Evolutionary conservation across 805 yeast genomes (phyloP), one percentile per base, ranked within the genome.

Genomic region (Candida montana): DNA sequence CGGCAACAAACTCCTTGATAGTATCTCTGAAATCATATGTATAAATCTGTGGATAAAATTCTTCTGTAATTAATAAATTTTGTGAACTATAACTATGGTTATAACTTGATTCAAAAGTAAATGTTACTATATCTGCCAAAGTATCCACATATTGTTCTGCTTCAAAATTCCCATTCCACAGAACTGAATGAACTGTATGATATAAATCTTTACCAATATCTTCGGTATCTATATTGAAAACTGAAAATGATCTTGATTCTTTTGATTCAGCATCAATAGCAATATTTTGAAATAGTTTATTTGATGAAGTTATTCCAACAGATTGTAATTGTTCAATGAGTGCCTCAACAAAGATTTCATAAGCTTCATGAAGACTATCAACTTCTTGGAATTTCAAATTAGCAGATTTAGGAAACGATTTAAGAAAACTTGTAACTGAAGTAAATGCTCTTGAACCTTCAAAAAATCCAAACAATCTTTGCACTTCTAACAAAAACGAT

Each of bases 31-130:
- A 57, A 15, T 62, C 61, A 12, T 51, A 39, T 0, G 68, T 53
- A 44, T 62, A 69, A 2, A 69, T 52, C 40, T 69, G 71, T 0
- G 74, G 73, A 40, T 67, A 68, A 34, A 68, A 59, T 16, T 40
- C 39, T 18, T 61, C 62, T 2, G 53, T 50, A 13, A 68, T 23
- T 10, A 52, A 48, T 32, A 67, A 50, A 0, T 64, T 65, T 2
- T 51, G 50, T 1, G 52, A 32, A 3, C 37, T 33, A 9, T 26
- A 31, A 23, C 11, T 15, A 9, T 45, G 45, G 12, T 35, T 37
- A 18, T 17, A 27, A 17, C 48, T 19, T 9, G 53, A 50, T 10
- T 57, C 51, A n/a, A 67, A 52, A 7, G 61, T 41, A 15, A 69
- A 45, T 0, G 68, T 53, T n/a, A 69, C 34, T 4, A 67, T 38